Evolutionary conservation across 805 yeast genomes (phyloP).

Genomic region (Barnettozyma siamensis): DNA sequence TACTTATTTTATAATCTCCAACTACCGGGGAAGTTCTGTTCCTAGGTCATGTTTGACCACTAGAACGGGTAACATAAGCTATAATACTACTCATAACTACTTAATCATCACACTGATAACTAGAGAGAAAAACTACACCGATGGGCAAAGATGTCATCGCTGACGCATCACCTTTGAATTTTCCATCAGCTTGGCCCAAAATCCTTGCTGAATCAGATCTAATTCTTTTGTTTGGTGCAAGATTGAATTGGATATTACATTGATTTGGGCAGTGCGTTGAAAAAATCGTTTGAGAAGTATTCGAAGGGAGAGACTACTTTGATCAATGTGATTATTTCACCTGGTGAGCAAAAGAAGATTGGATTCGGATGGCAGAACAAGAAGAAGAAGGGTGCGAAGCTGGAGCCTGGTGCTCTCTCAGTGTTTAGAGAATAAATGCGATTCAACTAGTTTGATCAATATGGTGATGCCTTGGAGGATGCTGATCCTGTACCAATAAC

Average conservation of each 20-base stretch:
- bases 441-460: conserved; percentile 37
- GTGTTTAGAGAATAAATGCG: too few relatives aligned
- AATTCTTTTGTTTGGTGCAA: conserved; percentile 55
- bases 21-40: too few relatives aligned
- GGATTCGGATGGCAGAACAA: conserved; percentile 69
- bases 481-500: conserved; percentile 67
- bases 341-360: conserved; percentile 48
- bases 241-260: conserved; percentile 71
- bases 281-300: conserved; percentile 31
- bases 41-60: too few relatives aligned
- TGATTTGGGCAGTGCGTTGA: conserved; percentile 32
- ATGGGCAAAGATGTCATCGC: conserved; percentile 72
- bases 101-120: too few relatives aligned
- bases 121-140: too few relatives aligned
- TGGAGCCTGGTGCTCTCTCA: too few relatives aligned
- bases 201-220: conserved; percentile 55
- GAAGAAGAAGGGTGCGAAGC: conserved; percentile 21
- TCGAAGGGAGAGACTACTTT: conserved; percentile 35
- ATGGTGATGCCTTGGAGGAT: conserved; percentile 34
- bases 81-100: too few relatives aligned
- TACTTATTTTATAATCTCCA: too few relatives aligned
- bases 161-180: conserved; percentile 42
- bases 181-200: conserved; percentile 59
- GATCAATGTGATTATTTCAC: conserved; percentile 57
- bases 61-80: too few relatives aligned